Evolutionary conservation across 257 asterid species (phyloP).

Genomic region (Lycium barbarum): DNA sequence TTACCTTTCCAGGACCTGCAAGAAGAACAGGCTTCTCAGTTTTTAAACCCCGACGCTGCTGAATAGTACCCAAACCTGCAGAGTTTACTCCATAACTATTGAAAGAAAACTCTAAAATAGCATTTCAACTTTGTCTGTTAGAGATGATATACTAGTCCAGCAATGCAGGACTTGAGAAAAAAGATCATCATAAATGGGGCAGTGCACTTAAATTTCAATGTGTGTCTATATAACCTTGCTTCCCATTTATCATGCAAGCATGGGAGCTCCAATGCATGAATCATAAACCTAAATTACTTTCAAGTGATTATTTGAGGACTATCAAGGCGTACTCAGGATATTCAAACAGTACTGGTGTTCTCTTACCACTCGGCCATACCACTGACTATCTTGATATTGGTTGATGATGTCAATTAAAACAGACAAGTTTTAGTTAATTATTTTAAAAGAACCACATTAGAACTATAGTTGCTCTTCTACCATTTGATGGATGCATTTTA

Average conservation of each 20-base stretch:
- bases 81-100: background rate
- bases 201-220: background rate
- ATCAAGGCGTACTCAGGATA: background rate
- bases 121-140: background rate
- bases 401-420: background rate
- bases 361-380: too few relatives aligned
- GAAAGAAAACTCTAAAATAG: background rate
- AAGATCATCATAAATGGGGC: background rate
- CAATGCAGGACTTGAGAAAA: background rate
- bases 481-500: background rate
- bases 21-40: conserved; percentile 91
- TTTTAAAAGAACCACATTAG: background rate
- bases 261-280: background rate
- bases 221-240: background rate
- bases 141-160: background rate
- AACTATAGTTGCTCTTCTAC: background rate
- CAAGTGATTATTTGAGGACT: background rate
- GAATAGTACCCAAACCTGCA: conserved; percentile 81
- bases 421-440: background rate
- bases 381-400: background rate
- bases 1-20: conserved; percentile 94
- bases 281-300: background rate
- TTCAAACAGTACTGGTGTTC: too few relatives aligned
- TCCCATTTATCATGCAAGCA: background rate
- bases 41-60: conserved; percentile 70